phyloP scores from a whole-genome alignment of 2,329 filamentous ascomycete genomes.

The Ophiostoma sp. region DNA sequence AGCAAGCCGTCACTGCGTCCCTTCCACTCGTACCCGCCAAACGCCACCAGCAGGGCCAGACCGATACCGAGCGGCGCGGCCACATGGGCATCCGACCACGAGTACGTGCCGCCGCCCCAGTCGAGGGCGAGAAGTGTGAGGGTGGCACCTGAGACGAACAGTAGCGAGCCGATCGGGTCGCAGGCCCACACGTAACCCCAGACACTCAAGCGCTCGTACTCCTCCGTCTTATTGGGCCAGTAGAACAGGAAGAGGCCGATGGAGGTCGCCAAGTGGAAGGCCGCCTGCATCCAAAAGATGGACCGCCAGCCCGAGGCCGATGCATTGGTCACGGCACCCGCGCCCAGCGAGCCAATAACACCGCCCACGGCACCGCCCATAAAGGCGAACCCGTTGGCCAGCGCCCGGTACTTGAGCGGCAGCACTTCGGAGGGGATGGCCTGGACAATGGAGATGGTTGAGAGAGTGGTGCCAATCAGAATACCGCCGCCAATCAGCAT shows the following conservation, averaged over 20 bases:
- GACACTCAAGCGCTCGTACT: conserved; percentile 38
- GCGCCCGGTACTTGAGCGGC: conserved; percentile 56
- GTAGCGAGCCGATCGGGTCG: conserved; percentile 48
- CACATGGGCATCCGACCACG: conserved; percentile 43
- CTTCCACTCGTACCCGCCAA: conserved; percentile 53
- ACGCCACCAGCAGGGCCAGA: conserved; percentile 42
- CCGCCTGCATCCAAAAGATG: conserved; percentile 62
- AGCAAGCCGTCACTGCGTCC: conserved; percentile 55
- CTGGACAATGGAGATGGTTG: conserved; percentile 56
- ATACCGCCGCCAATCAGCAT: conserved; percentile 59
- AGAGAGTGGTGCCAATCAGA: conserved; percentile 55
- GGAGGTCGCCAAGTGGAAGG: conserved; percentile 50
- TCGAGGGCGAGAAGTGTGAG: conserved; percentile 48
- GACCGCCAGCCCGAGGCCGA: conserved; percentile 52
- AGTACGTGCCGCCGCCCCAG: conserved; percentile 48
- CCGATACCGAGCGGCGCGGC: conserved; percentile 46
- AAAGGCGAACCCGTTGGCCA: conserved; percentile 56
- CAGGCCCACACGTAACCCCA: conserved; percentile 48
- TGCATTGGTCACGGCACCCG: conserved; percentile 53
- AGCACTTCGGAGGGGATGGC: conserved; percentile 58
- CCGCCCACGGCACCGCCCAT: conserved; percentile 53
- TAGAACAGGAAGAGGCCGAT: conserved; percentile 51
- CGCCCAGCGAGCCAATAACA: conserved; percentile 50
- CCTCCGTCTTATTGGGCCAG: conserved; percentile 45
- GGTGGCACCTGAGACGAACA: conserved; percentile 47